Base-by-base conservation (phyloP, 73 alveolate genomes). In the Symbiodinium pilosum region DNA sequence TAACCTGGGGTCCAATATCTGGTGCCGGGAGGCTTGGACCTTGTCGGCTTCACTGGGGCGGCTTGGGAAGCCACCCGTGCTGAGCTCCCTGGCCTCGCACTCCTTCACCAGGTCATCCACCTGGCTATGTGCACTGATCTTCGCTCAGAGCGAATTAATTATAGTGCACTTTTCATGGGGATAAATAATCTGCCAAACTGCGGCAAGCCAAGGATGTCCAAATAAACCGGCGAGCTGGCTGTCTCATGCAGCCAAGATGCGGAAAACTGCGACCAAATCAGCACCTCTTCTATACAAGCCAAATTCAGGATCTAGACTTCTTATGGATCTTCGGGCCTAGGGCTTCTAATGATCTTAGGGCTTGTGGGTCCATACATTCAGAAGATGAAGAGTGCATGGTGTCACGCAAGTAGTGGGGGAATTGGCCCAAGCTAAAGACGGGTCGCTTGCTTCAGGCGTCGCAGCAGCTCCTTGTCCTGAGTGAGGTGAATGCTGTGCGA, bases 371-470 rank as follows among this genome's bases (percentile, higher is more conserved):
- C n/a, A n/a, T n/a, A n/a, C n/a, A n/a, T n/a, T n/a, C n/a, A n/a
- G n/a, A n/a, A n/a, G n/a, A n/a, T n/a, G n/a, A n/a, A n/a, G n/a
- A n/a, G n/a, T n/a, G n/a, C n/a, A n/a, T n/a, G n/a, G n/a, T n/a
- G n/a, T n/a, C n/a, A n/a, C n/a, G n/a, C n/a, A n/a, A n/a, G n/a
- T n/a, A n/a, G n/a, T n/a, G n/a, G n/a, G n/a, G n/a, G n/a, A n/a
- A n/a, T n/a, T n/a, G n/a, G n/a, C n/a, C n/a, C n/a, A n/a, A n/a
- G n/a, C n/a, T n/a, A n/a, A n/a, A n/a, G 14, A 47, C 59, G 59
- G 81, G n/a, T n/a, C 81, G 30, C 81, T 47, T 89, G 95, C 95
- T 89, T 89, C 87, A 89, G 26, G 59, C 95, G 43, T 44, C 87
- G 36, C 73, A 89, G 73, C 86, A 89, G 54, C 95, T 89, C 95